Percentiles rank a stretch among this genome's conserved stretches.
These are phyloP conservation scores for Wolfiporia cocos DNA, from an alignment of 1,284 basidiomycete species.

Conservation along the genomic window DNA sequence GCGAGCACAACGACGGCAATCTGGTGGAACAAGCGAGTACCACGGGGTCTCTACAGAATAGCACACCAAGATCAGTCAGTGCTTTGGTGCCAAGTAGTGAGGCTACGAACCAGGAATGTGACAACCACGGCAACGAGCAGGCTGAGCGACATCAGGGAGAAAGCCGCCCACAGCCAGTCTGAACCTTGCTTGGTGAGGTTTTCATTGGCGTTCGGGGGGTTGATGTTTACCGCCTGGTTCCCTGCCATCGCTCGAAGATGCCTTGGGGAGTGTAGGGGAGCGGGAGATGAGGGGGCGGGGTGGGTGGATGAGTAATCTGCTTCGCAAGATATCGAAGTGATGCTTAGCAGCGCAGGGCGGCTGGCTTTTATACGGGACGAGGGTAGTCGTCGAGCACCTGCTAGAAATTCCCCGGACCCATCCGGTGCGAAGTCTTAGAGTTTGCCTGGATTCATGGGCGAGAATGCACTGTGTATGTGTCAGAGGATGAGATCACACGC, in stretches of 20 bases:
- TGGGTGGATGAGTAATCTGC: neutral
- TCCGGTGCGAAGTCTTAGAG: too few relatives aligned
- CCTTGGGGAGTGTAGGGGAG: neutral
- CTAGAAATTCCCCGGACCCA: too few relatives aligned
- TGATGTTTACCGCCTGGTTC: slow-evolving; percentile 11
- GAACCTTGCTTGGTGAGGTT: slow-evolving; percentile 16
- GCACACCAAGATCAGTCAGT: too few relatives aligned
- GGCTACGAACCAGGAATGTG: slow-evolving; percentile 15
- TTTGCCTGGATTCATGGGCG: too few relatives aligned
- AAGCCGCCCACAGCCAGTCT: slow-evolving; percentile 21
- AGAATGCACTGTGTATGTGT: too few relatives aligned
- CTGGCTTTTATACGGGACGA: neutral
- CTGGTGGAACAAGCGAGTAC: slow-evolving; percentile 20
- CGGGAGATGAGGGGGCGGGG: neutral
- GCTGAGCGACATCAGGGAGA: slow-evolving; percentile 14
- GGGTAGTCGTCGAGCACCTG: too few relatives aligned
- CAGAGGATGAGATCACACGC: too few relatives aligned
- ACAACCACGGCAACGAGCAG: slow-evolving; percentile 9
- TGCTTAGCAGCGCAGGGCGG: neutral
- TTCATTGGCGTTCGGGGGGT: slow-evolving; percentile 12
- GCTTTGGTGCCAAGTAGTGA: too few relatives aligned
- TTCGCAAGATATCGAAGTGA: neutral
- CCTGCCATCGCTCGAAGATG: slow-evolving; percentile 5
- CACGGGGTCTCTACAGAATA: slow-evolving; percentile 13
- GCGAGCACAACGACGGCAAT: slow-evolving; percentile 17